These are phyloP conservation scores for Fagus crenata DNA, from an alignment of 306 rosid species.

Conservation along the genomic window DNA sequence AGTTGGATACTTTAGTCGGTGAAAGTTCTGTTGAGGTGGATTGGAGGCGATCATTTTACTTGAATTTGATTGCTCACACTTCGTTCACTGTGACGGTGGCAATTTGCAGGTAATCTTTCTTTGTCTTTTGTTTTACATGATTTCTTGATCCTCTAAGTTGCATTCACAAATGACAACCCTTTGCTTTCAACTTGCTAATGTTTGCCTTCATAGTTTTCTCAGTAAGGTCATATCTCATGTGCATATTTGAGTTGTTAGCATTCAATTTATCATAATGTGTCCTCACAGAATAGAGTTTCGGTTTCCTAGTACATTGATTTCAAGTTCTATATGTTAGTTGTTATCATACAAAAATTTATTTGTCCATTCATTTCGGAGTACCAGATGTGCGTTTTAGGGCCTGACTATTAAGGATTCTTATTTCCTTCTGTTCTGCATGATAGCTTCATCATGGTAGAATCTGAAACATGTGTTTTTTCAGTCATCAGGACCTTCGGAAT, in stretches of 20 bases:
- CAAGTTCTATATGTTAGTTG: slow-evolving; percentile 8
- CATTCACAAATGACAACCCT: not conserved
- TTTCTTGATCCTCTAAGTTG: slow-evolving; percentile 18
- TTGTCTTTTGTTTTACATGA: slow-evolving; percentile 14
- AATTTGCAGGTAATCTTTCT: slow-evolving; percentile 73
- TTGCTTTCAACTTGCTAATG: slow-evolving; percentile 5
- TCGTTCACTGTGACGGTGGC: slow-evolving; percentile 89
- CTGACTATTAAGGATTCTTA: slow-evolving; percentile 19
- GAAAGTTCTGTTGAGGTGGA: slow-evolving; percentile 66
- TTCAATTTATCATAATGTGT: not conserved
- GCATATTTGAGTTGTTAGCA: not conserved
- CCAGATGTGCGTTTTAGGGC: slow-evolving; percentile 5
- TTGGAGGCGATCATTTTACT: slow-evolving; percentile 97
- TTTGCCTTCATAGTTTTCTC: slow-evolving; percentile 18
- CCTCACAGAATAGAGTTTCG: not conserved
- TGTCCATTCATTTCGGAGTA: not conserved
- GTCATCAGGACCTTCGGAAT: slow-evolving; percentile 75
- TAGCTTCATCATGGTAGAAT: slow-evolving; percentile 27
- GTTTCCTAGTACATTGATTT: not conserved
- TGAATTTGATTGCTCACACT: slow-evolving; percentile 94
- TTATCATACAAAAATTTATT: slow-evolving; percentile 9
- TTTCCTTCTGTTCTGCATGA: slow-evolving; percentile 22
- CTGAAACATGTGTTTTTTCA: slow-evolving; percentile 43
- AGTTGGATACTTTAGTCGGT: slow-evolving; percentile 68
- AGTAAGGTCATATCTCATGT: not conserved